Conservation (phyloP, 208 protist genomes). For the Leishmania lainsoni region DNA sequence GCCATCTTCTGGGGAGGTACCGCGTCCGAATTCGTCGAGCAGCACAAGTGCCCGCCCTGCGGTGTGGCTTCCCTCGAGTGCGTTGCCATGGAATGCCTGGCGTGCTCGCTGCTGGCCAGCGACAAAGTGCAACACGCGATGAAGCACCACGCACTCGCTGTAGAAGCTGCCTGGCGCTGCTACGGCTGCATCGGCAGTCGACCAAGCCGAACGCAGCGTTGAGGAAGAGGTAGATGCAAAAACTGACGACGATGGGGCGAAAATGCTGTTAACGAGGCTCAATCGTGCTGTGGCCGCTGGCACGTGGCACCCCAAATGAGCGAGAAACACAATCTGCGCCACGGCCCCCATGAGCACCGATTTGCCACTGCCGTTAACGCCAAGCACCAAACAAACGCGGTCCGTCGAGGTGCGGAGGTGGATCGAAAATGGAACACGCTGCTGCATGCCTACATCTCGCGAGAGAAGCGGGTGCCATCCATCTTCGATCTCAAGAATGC, state of each 20-base stretch:
- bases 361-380: constrained; percentile 92
- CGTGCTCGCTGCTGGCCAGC: constrained; percentile 23
- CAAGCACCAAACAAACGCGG: constrained; percentile 76
- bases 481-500: constrained; percentile 56
- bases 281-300: constrained; percentile 64
- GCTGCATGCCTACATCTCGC: constrained; percentile 32
- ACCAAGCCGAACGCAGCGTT: neutral
- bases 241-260: constrained; percentile 32
- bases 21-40: constrained; percentile 96
- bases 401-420: constrained; percentile 29
- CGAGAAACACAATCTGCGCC: constrained; percentile 90
- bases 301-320: constrained; percentile 94
- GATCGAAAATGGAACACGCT: constrained; percentile 62
- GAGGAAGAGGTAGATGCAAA: neutral
- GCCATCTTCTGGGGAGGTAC: constrained; percentile 88
- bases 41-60: constrained; percentile 73
- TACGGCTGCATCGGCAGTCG: neutral
- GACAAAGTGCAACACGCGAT: constrained; percentile 58
- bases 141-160: constrained; percentile 66
- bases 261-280: constrained; percentile 60
- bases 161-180: constrained; percentile 57
- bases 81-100: neutral
- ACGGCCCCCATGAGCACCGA: constrained; percentile 93
- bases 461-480: constrained; percentile 80
- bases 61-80: neutral